These are phyloP conservation scores for Colletotrichum sp. DNA, from an alignment of 2,329 filamentous ascomycete genomes.

Conservation along the genomic window DNA sequence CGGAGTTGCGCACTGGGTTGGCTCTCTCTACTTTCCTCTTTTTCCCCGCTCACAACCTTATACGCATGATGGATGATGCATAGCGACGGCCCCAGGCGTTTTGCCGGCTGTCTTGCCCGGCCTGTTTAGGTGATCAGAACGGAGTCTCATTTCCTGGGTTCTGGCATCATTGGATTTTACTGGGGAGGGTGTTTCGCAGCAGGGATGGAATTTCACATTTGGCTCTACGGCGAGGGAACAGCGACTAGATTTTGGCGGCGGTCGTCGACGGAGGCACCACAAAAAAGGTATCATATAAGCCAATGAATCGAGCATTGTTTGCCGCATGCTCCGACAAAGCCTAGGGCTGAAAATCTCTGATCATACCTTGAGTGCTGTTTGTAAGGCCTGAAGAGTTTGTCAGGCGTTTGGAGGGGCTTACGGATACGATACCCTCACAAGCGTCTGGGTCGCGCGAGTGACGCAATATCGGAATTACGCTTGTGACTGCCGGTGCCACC, in stretches of 20 bases:
- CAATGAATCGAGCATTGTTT: background rate
- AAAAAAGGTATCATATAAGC: slow-evolving; percentile 2
- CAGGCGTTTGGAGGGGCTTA: background rate
- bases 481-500: background rate
- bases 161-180: slow-evolving; percentile 18
- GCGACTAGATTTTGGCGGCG: background rate
- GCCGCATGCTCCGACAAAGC: background rate
- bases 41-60: background rate
- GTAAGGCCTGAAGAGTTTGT: background rate
- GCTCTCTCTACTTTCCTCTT: background rate
- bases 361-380: background rate
- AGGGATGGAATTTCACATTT: background rate
- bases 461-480: background rate
- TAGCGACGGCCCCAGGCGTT: slow-evolving; percentile 25
- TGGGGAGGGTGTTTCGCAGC: slow-evolving; percentile 4
- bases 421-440: background rate
- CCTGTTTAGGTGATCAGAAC: slow-evolving; percentile 9
- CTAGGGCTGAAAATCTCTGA: background rate
- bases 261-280: background rate
- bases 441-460: background rate
- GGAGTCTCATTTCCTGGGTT: slow-evolving; percentile 14
- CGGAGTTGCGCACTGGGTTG: background rate
- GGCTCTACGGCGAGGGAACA: background rate
- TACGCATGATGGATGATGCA: slow-evolving; percentile 21
- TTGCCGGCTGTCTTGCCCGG: slow-evolving; percentile 10